phyloP scores from a whole-genome alignment of 2,329 filamentous ascomycete genomes.

The Aspergillus phoenicis region DNA sequence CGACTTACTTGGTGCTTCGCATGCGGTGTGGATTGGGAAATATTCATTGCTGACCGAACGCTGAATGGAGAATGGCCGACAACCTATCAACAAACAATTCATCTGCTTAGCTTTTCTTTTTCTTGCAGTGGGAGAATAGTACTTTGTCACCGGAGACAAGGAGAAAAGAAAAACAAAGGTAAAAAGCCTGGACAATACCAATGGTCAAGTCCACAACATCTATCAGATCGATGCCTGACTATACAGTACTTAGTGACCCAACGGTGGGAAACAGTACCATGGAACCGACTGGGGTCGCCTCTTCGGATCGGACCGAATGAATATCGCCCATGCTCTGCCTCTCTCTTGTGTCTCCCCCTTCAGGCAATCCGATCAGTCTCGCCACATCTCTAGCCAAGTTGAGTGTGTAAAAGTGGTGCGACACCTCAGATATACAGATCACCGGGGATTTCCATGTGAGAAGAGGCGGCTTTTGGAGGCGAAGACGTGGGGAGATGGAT shows the following conservation, averaged over 20 bases:
- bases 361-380: neutral
- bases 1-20: conserved; percentile 3
- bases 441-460: neutral
- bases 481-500: neutral
- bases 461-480: neutral
- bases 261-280: conserved; percentile 13
- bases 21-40: neutral
- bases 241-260: conserved; percentile 3
- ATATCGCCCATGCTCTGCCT: neutral
- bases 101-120: neutral
- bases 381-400: neutral
- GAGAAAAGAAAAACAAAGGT: neutral
- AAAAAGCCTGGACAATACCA: neutral
- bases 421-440: neutral
- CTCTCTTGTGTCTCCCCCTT: neutral
- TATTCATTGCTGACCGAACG: neutral
- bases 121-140: neutral
- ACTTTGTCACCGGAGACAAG: neutral
- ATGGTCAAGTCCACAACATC: neutral
- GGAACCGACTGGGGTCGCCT: conserved; percentile 16
- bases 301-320: conserved; percentile 24
- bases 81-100: neutral
- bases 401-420: neutral
- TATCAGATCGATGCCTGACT: conserved; percentile 16
- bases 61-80: neutral